These are phyloP conservation scores for Kurtzmaniella quercitrusa DNA, from an alignment of 1,139 yeast genomes.

Conservation along the genomic window DNA sequence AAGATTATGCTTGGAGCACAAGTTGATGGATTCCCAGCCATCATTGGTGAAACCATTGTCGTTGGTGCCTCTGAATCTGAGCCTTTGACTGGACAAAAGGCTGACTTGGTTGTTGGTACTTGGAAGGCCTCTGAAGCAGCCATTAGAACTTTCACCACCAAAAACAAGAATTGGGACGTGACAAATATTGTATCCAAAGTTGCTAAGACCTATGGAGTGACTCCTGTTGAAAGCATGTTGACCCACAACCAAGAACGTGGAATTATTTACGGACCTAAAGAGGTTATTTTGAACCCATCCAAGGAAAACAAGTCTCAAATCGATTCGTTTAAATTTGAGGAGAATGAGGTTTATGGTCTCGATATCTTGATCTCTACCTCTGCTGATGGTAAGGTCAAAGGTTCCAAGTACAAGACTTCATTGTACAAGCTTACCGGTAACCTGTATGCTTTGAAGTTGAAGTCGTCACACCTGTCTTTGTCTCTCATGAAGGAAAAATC, in stretches of 20 bases:
- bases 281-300: conserved; percentile 70
- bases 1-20: conserved; percentile 76
- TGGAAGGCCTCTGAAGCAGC: conserved; percentile 82
- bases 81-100: conserved; percentile 54
- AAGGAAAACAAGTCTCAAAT: conserved; percentile 63
- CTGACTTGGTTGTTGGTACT: conserved; percentile 70
- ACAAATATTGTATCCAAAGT: conserved; percentile 65
- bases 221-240: conserved; percentile 74
- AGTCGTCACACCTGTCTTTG: conserved; percentile 65
- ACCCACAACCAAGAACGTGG: conserved; percentile 69
- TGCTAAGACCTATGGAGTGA: conserved; percentile 56
- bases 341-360: conserved; percentile 75
- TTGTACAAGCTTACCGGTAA: conserved; percentile 71
- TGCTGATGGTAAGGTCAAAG: conserved; percentile 64
- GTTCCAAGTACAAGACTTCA: conserved; percentile 60
- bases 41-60: conserved; percentile 66
- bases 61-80: conserved; percentile 42
- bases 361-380: conserved; percentile 69
- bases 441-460: conserved; percentile 66
- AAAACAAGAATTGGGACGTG: conserved; percentile 73
- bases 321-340: conserved; percentile 65
- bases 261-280: conserved; percentile 71
- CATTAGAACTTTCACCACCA: conserved; percentile 62
- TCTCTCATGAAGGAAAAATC: conserved; percentile 62
- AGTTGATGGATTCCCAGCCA: conserved; percentile 71